Conservation (phyloP, 202 grass and related monocot genomes). For the Elaeis oleifera region DNA sequence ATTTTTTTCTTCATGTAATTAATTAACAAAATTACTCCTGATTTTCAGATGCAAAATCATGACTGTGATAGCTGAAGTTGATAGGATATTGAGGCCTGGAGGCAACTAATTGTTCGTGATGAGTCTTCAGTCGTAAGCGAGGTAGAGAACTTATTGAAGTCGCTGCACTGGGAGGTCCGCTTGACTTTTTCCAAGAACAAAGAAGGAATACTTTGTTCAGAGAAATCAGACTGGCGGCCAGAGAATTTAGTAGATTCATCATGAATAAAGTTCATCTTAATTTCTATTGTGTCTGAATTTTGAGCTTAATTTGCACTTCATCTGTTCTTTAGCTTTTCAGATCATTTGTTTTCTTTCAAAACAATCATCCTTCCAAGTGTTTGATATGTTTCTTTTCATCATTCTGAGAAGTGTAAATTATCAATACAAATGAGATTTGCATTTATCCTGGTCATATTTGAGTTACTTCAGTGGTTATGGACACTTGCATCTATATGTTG, state of each 20-base stretch:
- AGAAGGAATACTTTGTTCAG: conserved; percentile 54
- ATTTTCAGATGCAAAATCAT: conserved; percentile 56
- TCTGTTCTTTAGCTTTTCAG: not conserved
- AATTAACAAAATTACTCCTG: not conserved
- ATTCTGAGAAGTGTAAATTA: not conserved
- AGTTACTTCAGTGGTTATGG: no score
- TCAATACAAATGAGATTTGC: not conserved
- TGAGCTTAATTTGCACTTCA: conserved; percentile 4
- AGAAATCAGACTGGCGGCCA: conserved; percentile 79
- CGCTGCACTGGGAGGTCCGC: conserved; percentile 69
- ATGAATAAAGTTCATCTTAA: conserved; percentile 16
- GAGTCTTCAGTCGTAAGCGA: conserved; percentile 40
- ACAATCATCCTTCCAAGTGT: not conserved
- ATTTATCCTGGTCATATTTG: not conserved
- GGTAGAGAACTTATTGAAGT: conserved; percentile 63
- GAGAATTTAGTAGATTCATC: conserved; percentile 31
- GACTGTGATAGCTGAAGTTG: conserved; percentile 64
- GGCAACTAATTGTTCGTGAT: conserved; percentile 70
- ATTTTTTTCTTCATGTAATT: conserved; percentile 8
- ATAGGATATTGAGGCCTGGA: conserved; percentile 76
- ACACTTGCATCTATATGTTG: no score
- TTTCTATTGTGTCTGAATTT: not conserved
- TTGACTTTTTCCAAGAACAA: conserved; percentile 65
- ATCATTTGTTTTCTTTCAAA: not conserved
- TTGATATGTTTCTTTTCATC: not conserved